These are phyloP conservation scores for Pseudogymnoascus sp. DNA, from an alignment of 2,329 filamentous ascomycete species.

Conservation along the genomic window DNA sequence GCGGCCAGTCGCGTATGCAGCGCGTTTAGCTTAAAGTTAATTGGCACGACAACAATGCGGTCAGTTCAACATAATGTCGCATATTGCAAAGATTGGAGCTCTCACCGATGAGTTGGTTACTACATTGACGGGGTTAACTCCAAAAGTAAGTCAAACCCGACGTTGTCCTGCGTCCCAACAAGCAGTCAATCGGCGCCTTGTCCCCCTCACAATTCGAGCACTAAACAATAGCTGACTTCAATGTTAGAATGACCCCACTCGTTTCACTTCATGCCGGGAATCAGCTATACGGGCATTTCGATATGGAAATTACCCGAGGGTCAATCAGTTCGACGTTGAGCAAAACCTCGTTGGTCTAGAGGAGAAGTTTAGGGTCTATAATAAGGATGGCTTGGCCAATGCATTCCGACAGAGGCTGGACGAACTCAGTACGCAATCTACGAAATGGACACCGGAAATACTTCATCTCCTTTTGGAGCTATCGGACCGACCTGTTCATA, in stretches of 20 bases:
- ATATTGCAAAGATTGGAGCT: conserved; percentile 54
- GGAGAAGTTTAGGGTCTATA: conserved; percentile 77
- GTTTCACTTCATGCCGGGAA: conserved; percentile 41
- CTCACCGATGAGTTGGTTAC: conserved; percentile 66
- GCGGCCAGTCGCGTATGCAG: background rate
- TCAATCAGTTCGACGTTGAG: conserved; percentile 68
- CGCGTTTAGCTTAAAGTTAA: conserved; percentile 11
- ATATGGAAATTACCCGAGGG: conserved; percentile 52
- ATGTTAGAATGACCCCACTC: conserved; percentile 26
- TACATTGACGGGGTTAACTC: conserved; percentile 48
- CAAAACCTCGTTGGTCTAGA: conserved; percentile 62
- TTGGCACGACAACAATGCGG: conserved; percentile 10
- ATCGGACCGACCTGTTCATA: conserved; percentile 69
- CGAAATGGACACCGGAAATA: conserved; percentile 70
- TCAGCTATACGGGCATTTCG: conserved; percentile 44
- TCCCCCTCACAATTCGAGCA: background rate
- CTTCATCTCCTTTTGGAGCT: conserved; percentile 72
- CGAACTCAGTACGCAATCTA: conserved; percentile 45
- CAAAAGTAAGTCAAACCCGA: conserved; percentile 37
- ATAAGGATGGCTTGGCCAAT: conserved; percentile 72
- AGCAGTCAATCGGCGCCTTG: background rate
- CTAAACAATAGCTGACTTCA: conserved; percentile 14
- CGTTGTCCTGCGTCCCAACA: background rate
- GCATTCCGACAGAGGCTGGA: conserved; percentile 52
- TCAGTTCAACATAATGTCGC: conserved; percentile 50